These are phyloP conservation scores for Monascus purpureus DNA, from an alignment of 495 filamentous ascomycete genomes.

Conservation along the genomic window DNA sequence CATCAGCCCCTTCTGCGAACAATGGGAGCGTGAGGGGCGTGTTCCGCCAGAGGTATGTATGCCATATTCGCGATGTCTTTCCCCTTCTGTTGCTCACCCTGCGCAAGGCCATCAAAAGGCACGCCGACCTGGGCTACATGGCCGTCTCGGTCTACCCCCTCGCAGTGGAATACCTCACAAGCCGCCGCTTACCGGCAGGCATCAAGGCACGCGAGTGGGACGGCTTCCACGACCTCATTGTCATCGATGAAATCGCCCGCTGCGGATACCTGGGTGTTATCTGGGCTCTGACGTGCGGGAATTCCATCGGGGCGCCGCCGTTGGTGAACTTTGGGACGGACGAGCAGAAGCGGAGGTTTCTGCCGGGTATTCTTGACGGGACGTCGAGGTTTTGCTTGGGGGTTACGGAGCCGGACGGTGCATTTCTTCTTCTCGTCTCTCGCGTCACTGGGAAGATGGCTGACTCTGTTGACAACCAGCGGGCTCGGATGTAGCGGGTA, in stretches of 20 bases:
- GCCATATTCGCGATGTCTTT: background rate
- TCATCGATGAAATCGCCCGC: slow-evolving; percentile 27
- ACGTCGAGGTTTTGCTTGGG: no score
- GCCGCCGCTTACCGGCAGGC: slow-evolving; percentile 15
- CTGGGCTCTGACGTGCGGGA: slow-evolving; percentile 29
- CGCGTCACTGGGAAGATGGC: background rate
- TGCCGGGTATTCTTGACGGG: no score
- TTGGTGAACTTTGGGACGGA: slow-evolving; percentile 32
- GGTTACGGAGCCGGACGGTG: slow-evolving; percentile 33
- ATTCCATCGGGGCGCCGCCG: slow-evolving; percentile 32
- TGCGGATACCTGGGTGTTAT: slow-evolving; percentile 23
- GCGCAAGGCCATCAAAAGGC: slow-evolving; percentile 7
- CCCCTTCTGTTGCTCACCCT: background rate
- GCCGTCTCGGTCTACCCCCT: slow-evolving; percentile 10
- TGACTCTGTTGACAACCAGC: slow-evolving; percentile 5
- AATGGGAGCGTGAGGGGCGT: slow-evolving; percentile 15
- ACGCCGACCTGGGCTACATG: slow-evolving; percentile 12
- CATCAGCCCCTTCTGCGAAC: slow-evolving; percentile 21
- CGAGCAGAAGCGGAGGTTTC: no score
- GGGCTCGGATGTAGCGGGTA: slow-evolving; percentile 32
- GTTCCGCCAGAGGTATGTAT: slow-evolving; percentile 10
- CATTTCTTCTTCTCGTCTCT: background rate
- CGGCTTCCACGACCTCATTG: slow-evolving; percentile 24
- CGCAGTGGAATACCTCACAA: slow-evolving; percentile 6
- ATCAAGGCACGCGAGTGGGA: slow-evolving; percentile 23